A percentile compares a stretch with the other conserved stretches of the same genome.
These are phyloP conservation scores for Spongiforma sp. DNA, from an alignment of 1,284 basidiomycete genomes.

Conservation along the genomic window DNA sequence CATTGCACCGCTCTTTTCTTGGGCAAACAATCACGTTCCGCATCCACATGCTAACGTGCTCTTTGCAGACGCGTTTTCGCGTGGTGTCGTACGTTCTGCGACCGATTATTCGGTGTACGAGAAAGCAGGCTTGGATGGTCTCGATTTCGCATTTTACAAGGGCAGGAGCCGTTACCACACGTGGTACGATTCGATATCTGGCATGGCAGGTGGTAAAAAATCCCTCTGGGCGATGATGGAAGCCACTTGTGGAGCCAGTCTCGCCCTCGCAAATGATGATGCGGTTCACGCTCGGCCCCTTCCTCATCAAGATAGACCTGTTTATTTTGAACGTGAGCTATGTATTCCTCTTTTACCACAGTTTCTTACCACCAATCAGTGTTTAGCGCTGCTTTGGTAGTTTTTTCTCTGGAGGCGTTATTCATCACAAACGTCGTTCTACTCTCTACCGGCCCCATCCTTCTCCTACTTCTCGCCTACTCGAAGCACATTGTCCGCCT, in stretches of 20 bases:
- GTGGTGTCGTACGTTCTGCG: slow-evolving; percentile 62
- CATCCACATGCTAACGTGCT: slow-evolving; percentile 74
- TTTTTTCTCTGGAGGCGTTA: slow-evolving; percentile 57
- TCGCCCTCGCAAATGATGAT: slow-evolving; percentile 54
- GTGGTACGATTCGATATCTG: slow-evolving; percentile 62
- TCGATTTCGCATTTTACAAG: slow-evolving; percentile 78
- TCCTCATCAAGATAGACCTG: slow-evolving; percentile 40
- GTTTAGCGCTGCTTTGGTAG: slow-evolving; percentile 58
- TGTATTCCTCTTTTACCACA: background rate
- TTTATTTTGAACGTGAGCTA: slow-evolving; percentile 76
- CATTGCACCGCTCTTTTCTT: slow-evolving; percentile 54
- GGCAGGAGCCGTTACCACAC: slow-evolving; percentile 76
- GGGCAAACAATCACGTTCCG: slow-evolving; percentile 49
- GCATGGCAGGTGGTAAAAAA: slow-evolving; percentile 53
- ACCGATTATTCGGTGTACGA: slow-evolving; percentile 75
- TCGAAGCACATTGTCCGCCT: slow-evolving; percentile 34
- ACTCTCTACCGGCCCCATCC: slow-evolving; percentile 64
- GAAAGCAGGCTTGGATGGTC: slow-evolving; percentile 57
- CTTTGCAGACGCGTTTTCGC: slow-evolving; percentile 66
- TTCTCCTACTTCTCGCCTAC: slow-evolving; percentile 51
- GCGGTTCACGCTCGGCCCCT: slow-evolving; percentile 18
- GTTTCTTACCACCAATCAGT: slow-evolving; percentile 46
- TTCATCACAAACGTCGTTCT: slow-evolving; percentile 62
- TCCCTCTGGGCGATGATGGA: slow-evolving; percentile 82
- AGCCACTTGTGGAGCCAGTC: slow-evolving; percentile 56